Evolutionary conservation across 202 grass and related monocot genomes (phyloP), one percentile per base, ranked within the genome.

Genomic region (Schoenoplectus triqueter): DNA sequence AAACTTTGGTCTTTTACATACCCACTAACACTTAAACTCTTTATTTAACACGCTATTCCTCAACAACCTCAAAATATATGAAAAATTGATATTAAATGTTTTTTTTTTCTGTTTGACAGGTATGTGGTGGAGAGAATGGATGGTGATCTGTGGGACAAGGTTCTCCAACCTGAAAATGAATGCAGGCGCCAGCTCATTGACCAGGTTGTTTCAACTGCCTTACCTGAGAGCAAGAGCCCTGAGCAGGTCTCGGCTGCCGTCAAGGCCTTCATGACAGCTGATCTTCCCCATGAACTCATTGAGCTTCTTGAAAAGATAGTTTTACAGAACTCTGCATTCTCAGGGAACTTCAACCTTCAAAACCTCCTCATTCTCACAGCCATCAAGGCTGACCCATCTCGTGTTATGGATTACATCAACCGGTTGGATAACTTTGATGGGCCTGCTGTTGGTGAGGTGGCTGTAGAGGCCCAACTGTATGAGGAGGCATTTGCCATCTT

Each of bases 121-220:
- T 98, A 98, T 88, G 95, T 95, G 22, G 95, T 97, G 70, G 95
- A 97, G 84, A 97, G 95, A 89, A 97, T 97, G 95, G 95, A 97
- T 89, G 80, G 82, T 88, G 95, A 95, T 90, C 64, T 97, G 48
- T 97, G 95, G 95, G 95, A 97, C 90, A 97, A 93, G 81, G 95
- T 97, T 87, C 95, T 97, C 80, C 91, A 91, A 82, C 95, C 95
- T 86, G 95, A 98, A 66, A 98, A 98, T 90, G 95, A 98, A 85
- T 98, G 93, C 73, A 90, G 95, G 91, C 94, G 95, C 66, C 95
- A 98, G 50, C 93, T 95, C 67, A 95, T 98, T 66, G 95, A 98
- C 78, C 95, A 98, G 91, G 95, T 98, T 73, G 95, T 95, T 89
- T 98, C 92, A 48, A 98, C 95, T 0, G 95, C 95, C 9, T 90